phyloP scores from a whole-genome alignment of 1,284 basidiomycete genomes.

The Naganishia sp. region DNA sequence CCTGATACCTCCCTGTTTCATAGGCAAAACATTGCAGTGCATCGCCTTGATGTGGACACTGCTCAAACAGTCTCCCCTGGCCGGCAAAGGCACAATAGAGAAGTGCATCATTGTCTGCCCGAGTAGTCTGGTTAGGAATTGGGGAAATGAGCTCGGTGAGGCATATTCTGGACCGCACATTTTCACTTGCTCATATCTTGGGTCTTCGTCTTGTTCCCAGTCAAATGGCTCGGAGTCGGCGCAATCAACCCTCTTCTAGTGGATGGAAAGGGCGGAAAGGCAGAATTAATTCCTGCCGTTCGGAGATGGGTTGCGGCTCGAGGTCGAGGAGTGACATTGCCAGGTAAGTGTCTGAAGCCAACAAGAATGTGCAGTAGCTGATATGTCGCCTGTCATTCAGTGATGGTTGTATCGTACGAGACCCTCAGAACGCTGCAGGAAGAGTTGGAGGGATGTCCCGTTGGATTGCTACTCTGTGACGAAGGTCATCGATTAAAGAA shows the following conservation, averaged over 20 bases:
- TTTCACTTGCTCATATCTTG: constrained; percentile 11
- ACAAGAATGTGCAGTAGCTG: neutral
- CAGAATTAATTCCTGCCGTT: constrained; percentile 74
- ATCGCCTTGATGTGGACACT: constrained; percentile 95
- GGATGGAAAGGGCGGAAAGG: constrained; percentile 85
- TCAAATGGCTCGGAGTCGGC: constrained; percentile 89
- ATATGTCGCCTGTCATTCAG: constrained; percentile 54
- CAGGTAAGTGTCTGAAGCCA: constrained; percentile 61
- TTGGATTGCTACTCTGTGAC: constrained; percentile 91
- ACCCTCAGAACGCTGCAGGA: constrained; percentile 80
- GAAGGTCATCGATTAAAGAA: constrained; percentile 98
- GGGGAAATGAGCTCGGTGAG: constrained; percentile 93
- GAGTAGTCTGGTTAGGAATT: constrained; percentile 94
- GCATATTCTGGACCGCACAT: constrained; percentile 23
- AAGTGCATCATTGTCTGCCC: constrained; percentile 99
- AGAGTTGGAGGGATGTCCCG: constrained; percentile 73
- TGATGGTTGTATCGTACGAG: constrained; percentile 99
- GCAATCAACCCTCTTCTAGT: constrained; percentile 77
- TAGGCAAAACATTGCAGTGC: constrained; percentile 87
- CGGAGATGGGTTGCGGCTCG: constrained; percentile 81
- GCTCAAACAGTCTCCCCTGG: constrained; percentile 90
- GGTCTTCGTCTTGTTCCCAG: constrained; percentile 53
- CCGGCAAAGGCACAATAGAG: constrained; percentile 85
- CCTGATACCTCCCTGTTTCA: neutral
- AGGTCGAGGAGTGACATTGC: constrained; percentile 83